These are phyloP conservation scores for Sporothrix sp. DNA, from an alignment of 2,329 filamentous ascomycete species.

Conservation along the genomic window DNA sequence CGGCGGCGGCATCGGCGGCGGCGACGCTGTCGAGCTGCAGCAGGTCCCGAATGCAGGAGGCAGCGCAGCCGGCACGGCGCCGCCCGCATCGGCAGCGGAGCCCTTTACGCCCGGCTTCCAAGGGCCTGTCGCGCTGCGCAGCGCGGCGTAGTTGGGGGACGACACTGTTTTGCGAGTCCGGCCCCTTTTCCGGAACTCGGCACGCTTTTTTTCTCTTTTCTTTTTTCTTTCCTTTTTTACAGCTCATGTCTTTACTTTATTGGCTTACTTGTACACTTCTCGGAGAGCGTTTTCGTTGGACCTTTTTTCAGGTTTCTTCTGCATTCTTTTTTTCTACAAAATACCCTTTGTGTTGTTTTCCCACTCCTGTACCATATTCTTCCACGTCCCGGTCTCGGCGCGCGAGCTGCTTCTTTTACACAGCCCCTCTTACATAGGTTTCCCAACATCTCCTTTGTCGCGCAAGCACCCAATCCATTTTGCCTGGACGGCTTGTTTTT, in stretches of 20 bases:
- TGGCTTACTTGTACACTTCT: not conserved
- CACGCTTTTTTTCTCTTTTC: not conserved
- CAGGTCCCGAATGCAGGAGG: constrained; percentile 30
- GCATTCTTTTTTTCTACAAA: constrained; percentile 1
- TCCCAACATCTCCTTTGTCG: not conserved
- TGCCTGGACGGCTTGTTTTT: not conserved
- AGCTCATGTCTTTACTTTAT: not conserved
- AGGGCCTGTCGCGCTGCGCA: constrained; percentile 8
- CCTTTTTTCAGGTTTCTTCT: not conserved
- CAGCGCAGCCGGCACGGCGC: not conserved
- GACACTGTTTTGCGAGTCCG: too few species aligned
- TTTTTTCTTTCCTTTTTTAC: not conserved
- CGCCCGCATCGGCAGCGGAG: not conserved
- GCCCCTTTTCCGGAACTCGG: too few species aligned
- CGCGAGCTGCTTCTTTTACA: not conserved
- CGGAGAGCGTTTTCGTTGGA: not conserved
- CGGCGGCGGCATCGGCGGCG: constrained; percentile 32
- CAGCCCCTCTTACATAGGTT: not conserved
- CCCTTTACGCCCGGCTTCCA: constrained; percentile 8
- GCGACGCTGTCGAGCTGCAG: constrained; percentile 62
- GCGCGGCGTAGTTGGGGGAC: not conserved
- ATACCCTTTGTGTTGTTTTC: constrained; percentile 10
- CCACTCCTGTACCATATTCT: not conserved
- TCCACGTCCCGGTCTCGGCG: not conserved
- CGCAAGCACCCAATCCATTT: not conserved